A percentile compares a stretch with the other conserved stretches of the same genome.
Conservation (phyloP, 441 rosid species). For the Erysimum pusillum region DNA sequence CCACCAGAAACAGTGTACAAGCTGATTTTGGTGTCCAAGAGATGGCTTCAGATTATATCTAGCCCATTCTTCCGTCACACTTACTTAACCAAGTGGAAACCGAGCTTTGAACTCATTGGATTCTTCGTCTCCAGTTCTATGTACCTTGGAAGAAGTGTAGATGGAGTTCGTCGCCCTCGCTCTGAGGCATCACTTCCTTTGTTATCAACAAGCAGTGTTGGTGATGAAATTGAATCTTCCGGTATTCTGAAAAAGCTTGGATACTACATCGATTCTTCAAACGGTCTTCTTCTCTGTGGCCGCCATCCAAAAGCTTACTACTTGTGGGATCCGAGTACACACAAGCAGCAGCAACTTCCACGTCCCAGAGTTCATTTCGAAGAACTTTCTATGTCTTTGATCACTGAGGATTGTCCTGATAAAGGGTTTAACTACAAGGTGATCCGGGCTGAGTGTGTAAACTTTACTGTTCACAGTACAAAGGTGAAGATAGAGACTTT, state of each 20-base stretch:
- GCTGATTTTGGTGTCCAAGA: constrained; percentile 58
- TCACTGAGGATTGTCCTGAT: constrained; percentile 55
- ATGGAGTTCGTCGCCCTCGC: constrained; percentile 52
- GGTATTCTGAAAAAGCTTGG: constrained; percentile 58
- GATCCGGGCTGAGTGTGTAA: constrained; percentile 62
- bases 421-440: constrained; percentile 56
- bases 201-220: constrained; percentile 60
- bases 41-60: constrained; percentile 63
- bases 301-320: constrained; percentile 69
- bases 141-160: constrained; percentile 59
- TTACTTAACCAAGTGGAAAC: constrained; percentile 57
- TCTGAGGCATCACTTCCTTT: constrained; percentile 62
- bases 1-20: constrained; percentile 58
- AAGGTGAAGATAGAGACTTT: constrained; percentile 61
- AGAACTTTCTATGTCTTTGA: constrained; percentile 65
- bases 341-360: constrained; percentile 53
- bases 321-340: constrained; percentile 59
- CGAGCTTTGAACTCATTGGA: constrained; percentile 56
- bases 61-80: constrained; percentile 54
- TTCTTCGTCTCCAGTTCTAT: constrained; percentile 55
- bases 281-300: constrained; percentile 69
- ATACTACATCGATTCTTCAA: constrained; percentile 67
- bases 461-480: constrained; percentile 38
- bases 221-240: constrained; percentile 62
- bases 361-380: constrained; percentile 60